phyloP scores from a whole-genome alignment of 441 rosid species.

The Gossypium laxum region DNA sequence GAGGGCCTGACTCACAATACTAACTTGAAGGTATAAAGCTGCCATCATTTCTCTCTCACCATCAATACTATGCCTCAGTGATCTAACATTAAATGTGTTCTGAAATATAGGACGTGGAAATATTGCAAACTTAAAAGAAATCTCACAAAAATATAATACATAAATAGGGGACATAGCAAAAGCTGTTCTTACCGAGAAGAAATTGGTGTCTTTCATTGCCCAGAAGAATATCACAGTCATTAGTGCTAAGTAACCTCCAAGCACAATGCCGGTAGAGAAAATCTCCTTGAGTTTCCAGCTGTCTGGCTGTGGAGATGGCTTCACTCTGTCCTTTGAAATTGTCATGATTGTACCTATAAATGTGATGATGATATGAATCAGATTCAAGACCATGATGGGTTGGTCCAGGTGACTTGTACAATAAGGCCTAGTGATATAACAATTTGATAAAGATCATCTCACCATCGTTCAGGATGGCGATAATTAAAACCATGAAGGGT shows the following conservation, averaged over 20 bases:
- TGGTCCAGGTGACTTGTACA: neutral
- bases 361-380: neutral
- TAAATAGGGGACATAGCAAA: neutral
- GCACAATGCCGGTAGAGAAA: constrained; percentile 65
- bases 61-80: constrained; percentile 21
- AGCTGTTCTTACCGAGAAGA: constrained; percentile 51
- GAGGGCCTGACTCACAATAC: constrained; percentile 79
- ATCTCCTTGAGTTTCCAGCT: constrained; percentile 85
- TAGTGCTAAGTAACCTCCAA: constrained; percentile 76
- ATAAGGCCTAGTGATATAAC: neutral
- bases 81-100: constrained; percentile 54
- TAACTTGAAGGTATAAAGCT: constrained; percentile 79
- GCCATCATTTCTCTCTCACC: constrained; percentile 50
- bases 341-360: constrained; percentile 79
- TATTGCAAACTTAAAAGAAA: constrained; percentile 7
- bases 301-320: constrained; percentile 85
- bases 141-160: neutral
- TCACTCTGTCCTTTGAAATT: constrained; percentile 72
- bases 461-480: constrained; percentile 85
- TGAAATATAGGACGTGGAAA: constrained; percentile 17
- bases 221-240: constrained; percentile 80
- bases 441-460: constrained; percentile 20
- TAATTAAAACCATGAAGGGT: constrained; percentile 84
- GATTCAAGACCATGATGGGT: constrained; percentile 30
- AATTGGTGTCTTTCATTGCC: constrained; percentile 55